Evolutionary conservation across 371 early-diverging fungal species (phyloP), one percentile per base, ranked within the genome.

Genomic region (Rhizopus delemar): DNA sequence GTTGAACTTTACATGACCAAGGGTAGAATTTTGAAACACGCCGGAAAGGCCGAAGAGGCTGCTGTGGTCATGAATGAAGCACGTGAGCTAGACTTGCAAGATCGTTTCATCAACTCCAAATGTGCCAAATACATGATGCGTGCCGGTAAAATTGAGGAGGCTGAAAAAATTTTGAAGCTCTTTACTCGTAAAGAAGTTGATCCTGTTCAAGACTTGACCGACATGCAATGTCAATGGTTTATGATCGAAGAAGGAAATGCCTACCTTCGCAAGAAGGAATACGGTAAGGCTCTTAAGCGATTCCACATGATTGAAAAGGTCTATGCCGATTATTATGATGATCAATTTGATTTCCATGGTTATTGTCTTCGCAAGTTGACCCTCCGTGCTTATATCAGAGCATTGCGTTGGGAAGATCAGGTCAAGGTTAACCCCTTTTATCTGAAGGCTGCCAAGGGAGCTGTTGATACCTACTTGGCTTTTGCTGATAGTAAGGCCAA

Each of bases 321-420:
- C 66, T 96, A 93, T 66, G 69, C 62, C 33, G 94, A 94, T 58
- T 90, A 90, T 66, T 87, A 86, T 56, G 96, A 95, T 62, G 97
- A 96, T 63, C 96, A 97, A 75, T 93, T 95, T 57, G 98, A 98
- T 76, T 98, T 97, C 85, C 98, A 98, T 68, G 80, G 86, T 34
- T 98, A 97, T 72, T 90, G 89, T 62, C 76, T 95, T 57, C 92
- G 98, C 57, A 96, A 95, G 77, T 75, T 83, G 57, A 94, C 97
- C 31, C 64, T 97, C 36, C 86, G 94, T 32, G 76, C 95, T 13
- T 98, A 98, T 66, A 69, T 92, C 11, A 86, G 84, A 22, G 78
- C 93, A 41, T 72, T 98, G 28, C 73, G 82, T 31, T 85, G 86
- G 72, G 96, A 93, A 67, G 93, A 94, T 69, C 66, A 76, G 28